Evolutionary conservation across 169 alveolate species (phyloP).

Genomic region (Cryptosporidium muris): DNA sequence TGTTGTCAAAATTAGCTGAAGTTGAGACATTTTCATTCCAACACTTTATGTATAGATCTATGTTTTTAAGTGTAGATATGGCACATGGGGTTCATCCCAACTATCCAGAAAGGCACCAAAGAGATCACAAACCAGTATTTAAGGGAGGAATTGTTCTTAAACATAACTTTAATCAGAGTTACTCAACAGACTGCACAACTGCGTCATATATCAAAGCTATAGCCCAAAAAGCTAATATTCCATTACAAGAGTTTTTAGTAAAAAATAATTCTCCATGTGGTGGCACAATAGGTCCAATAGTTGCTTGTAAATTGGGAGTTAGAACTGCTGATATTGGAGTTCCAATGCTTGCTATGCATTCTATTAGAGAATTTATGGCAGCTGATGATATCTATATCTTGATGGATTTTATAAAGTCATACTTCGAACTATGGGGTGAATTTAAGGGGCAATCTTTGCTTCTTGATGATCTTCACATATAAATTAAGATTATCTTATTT

Average conservation of each 20-base stretch:
- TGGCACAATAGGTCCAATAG: slow-evolving; percentile 94
- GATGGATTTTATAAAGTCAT: slow-evolving; percentile 31
- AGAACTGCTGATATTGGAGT: slow-evolving; percentile 94
- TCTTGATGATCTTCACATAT: not conserved
- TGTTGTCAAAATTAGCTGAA: slow-evolving; percentile 59
- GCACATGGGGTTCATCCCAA: slow-evolving; percentile 97
- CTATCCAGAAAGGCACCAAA: slow-evolving; percentile 92
- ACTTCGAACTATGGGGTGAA: slow-evolving; percentile 39
- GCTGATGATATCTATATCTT: slow-evolving; percentile 39
- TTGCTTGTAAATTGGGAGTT: slow-evolving; percentile 89
- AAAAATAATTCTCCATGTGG: slow-evolving; percentile 95
- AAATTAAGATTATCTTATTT: too few species aligned
- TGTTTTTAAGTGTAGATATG: slow-evolving; percentile 91
- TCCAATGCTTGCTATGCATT: slow-evolving; percentile 95
- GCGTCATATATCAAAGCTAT: slow-evolving; percentile 83
- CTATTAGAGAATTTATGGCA: slow-evolving; percentile 89
- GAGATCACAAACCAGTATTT: slow-evolving; percentile 86
- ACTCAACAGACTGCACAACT: slow-evolving; percentile 89
- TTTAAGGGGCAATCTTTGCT: slow-evolving; percentile 20
- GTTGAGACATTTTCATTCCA: slow-evolving; percentile 68
- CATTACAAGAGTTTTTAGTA: slow-evolving; percentile 91
- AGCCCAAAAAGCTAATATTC: slow-evolving; percentile 82
- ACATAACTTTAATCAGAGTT: slow-evolving; percentile 89
- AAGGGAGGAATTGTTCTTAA: slow-evolving; percentile 93
- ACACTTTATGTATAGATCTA: slow-evolving; percentile 77